Evolutionary conservation across 441 rosid genomes (phyloP).

Genomic region (Adansonia gregorii): DNA sequence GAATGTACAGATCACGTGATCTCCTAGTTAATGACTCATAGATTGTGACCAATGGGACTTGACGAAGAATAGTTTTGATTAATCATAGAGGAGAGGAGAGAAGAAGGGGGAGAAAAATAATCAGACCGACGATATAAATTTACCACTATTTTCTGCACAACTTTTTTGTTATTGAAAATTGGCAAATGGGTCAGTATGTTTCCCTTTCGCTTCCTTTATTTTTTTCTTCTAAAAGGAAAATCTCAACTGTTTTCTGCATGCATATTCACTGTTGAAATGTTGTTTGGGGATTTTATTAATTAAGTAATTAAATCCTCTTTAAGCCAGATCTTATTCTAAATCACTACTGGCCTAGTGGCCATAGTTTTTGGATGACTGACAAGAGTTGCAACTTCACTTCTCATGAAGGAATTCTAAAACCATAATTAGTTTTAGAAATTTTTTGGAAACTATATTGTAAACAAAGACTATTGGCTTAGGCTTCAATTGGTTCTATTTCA

Average conservation of each 20-base stretch:
- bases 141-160: constrained; percentile 20
- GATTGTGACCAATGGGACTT: constrained; percentile 30
- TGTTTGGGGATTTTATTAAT: neutral
- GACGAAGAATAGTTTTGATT: constrained; percentile 27
- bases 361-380: neutral
- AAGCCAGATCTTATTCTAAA: neutral
- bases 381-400: neutral
- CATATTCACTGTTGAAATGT: neutral
- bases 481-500: too few species aligned
- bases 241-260: neutral
- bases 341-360: neutral
- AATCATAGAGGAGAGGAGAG: constrained; percentile 34
- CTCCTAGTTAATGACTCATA: constrained; percentile 11
- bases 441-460: neutral
- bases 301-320: neutral
- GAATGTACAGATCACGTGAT: constrained; percentile 24
- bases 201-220: constrained; percentile 21
- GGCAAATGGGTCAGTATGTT: constrained; percentile 38
- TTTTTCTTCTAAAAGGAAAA: neutral
- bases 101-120: constrained; percentile 11
- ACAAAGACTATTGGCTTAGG: too few species aligned
- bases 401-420: too few species aligned
- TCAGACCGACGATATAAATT: constrained; percentile 34
- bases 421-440: neutral
- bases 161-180: constrained; percentile 24